Evolutionary conservation across 176 grass and related monocot genomes (phyloP), one percentile per base, ranked within the genome.

Genomic region (Dendrocalamus sinicus): DNA sequence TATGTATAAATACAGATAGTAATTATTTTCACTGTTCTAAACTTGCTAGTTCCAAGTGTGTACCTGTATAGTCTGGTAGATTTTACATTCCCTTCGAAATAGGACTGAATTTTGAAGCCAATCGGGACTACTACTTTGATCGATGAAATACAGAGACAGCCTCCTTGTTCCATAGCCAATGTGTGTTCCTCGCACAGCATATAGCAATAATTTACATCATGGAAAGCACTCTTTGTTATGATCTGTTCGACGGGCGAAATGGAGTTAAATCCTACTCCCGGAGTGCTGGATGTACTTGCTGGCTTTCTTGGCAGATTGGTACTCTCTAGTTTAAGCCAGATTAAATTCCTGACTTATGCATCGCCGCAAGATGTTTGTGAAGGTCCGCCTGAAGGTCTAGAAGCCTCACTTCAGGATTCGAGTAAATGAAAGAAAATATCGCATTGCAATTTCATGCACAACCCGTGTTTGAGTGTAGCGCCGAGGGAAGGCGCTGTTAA

Each of bases 21-120:
- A 60, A 84, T 44, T 81, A 65, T 84, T 53, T 51, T 51, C 48
- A 13, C 48, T 51, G 48, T 51, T 75, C 4, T 4, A 52, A 9
- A 1, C 39, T 46, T 75, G 59, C 19, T 70, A 26, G 53, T 32
- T 61, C 73, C 22, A 47, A 66, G 55, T 47, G 13, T 37, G 8
- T 48, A 47, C 44, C 23, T 84, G 85, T 76, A 76, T 88, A 81
- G 54, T 30, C 68, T 11, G 10, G 7, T 32, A 67, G 70, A 59
- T 45, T 28, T 22, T 32, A 65, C 1, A 35, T 8, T 22, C 73
- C 53, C 48, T 39, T 46, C 12, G 20, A 47, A 67, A 57, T 47
- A 12, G 15, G 10, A 20, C 78, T 24, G 35, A 76, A 76, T 52
- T 61, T 44, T 45, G 54, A 82, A 7, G 37, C 19, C 30, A 23